Evolutionary conservation across 345 rosid species (phyloP), one percentile per base, ranked within the genome.

Genomic region (Eucalyptus regnans): DNA sequence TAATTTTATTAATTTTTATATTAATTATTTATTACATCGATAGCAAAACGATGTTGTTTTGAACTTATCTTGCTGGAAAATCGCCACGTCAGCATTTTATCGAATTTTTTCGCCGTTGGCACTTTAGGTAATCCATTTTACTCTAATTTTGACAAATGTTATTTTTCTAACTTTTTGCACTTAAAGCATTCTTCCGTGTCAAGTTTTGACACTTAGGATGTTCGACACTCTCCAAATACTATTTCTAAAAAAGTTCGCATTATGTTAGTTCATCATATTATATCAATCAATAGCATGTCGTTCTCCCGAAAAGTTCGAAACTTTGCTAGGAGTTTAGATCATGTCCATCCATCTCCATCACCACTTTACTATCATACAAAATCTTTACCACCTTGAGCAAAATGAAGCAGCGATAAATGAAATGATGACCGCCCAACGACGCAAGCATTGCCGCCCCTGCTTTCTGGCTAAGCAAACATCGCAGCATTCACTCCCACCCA

Each of bases 201-300:
- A 46, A 46, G 2, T 46, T 46, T 46, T 46, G 12, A 0, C 12
- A 46, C 1, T 9, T 3, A 1, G 2, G 4, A 9, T 46, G 3
- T 46, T 1, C 10, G 12, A 3, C 12, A 46, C 49, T 46, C 49
- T 46, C 12, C 49, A 8, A 52, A 2, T 9, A 20, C 25, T 20
- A 4, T 52, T 52, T 52, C 3, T 52, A 3, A 20, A 52, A 20
- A 52, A 0, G 5, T 18, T 52, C 58, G 1, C 10, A 52, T 7
- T 52, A 2, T 9, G 23, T 52, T 20, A 52, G 25, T 52, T 52
- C 58, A 52, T 23, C 25, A 2, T 18, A 20, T 20, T 20, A 23
- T 10, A 4, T n/a, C 33, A 66, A 66, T 16, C 41, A n/a, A 7
- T n/a, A 66, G 76, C 20, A 15, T 16, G 20, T 16, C 43, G 20